These are phyloP conservation scores for Talaromyces rugulosus DNA, from an alignment of 2,329 filamentous ascomycete species.

Conservation along the genomic window DNA sequence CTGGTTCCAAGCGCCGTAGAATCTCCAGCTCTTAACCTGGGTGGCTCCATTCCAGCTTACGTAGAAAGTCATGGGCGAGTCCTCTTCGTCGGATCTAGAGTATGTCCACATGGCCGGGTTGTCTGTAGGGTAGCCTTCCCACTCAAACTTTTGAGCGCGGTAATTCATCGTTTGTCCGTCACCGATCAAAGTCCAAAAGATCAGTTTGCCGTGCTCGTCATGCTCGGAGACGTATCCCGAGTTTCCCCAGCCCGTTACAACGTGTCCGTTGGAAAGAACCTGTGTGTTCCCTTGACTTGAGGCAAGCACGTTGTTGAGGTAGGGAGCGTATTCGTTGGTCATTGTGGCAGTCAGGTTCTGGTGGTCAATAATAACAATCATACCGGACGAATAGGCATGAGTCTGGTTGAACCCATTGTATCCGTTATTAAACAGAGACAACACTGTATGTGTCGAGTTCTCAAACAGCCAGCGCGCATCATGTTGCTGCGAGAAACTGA, in stretches of 20 bases:
- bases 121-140: constrained; percentile 37
- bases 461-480: constrained; percentile 38
- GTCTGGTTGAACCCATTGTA: constrained; percentile 39
- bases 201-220: constrained; percentile 30
- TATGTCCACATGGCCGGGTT: constrained; percentile 40
- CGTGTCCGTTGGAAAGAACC: constrained; percentile 32
- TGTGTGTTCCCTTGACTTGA: constrained; percentile 40
- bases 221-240: constrained; percentile 38
- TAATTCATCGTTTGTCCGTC: constrained; percentile 37
- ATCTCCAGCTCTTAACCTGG: constrained; percentile 31
- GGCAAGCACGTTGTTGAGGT: constrained; percentile 23
- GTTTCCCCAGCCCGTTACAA: constrained; percentile 42
- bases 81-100: constrained; percentile 23
- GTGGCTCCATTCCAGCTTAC: constrained; percentile 41
- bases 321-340: constrained; percentile 27
- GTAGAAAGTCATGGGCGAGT: constrained; percentile 29
- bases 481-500: constrained; percentile 42
- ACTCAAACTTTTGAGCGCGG: constrained; percentile 39
- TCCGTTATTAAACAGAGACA: constrained; percentile 41
- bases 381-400: constrained; percentile 34
- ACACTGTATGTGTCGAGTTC: constrained; percentile 33
- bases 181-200: constrained; percentile 35
- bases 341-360: constrained; percentile 30
- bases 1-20: constrained; percentile 29
- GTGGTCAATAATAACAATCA: constrained; percentile 38